These are phyloP conservation scores for Fusarium coffeatum DNA, from an alignment of 2,329 filamentous ascomycete genomes.

Conservation along the genomic window DNA sequence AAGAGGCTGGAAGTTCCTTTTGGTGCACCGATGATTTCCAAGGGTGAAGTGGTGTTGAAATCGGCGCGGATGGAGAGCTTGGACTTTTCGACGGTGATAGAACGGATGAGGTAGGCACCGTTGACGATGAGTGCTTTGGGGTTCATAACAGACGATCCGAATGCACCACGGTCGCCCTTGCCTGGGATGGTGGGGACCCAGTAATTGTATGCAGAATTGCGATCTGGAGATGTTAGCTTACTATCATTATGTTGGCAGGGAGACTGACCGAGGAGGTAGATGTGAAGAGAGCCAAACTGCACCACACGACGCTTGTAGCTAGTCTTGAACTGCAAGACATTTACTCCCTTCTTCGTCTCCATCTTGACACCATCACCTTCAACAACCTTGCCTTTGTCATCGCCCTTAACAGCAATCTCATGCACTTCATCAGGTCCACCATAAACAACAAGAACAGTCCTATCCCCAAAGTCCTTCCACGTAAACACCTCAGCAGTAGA, in stretches of 20 bases:
- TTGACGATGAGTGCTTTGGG: conserved; percentile 61
- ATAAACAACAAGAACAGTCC: conserved; percentile 72
- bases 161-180: conserved; percentile 41
- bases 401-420: conserved; percentile 65
- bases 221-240: conserved; percentile 54
- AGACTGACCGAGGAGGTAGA: conserved; percentile 54
- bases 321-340: conserved; percentile 50
- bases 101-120: conserved; percentile 73
- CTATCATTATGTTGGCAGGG: rapidly evolving
- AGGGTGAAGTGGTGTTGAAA: conserved; percentile 73
- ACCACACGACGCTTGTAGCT: conserved; percentile 47
- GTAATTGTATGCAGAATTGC: conserved; percentile 75
- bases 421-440: conserved; percentile 71
- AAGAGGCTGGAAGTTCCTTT: conserved; percentile 58
- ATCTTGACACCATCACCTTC: conserved; percentile 48
- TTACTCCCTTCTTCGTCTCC: conserved; percentile 29
- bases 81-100: conserved; percentile 65
- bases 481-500: conserved; percentile 77
- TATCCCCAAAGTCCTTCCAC: conserved; percentile 71
- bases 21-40: conserved; percentile 76
- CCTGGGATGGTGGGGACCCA: conserved; percentile 70
- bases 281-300: conserved; percentile 54
- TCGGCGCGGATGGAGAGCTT: conserved; percentile 75
- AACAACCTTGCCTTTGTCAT: conserved; percentile 24
- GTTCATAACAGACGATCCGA: conserved; percentile 52